Percentiles rank a stretch among this genome's conserved stretches.
phyloP scores from a whole-genome alignment of 257 asterid genomes.

The Nicotiana knightiana region DNA sequence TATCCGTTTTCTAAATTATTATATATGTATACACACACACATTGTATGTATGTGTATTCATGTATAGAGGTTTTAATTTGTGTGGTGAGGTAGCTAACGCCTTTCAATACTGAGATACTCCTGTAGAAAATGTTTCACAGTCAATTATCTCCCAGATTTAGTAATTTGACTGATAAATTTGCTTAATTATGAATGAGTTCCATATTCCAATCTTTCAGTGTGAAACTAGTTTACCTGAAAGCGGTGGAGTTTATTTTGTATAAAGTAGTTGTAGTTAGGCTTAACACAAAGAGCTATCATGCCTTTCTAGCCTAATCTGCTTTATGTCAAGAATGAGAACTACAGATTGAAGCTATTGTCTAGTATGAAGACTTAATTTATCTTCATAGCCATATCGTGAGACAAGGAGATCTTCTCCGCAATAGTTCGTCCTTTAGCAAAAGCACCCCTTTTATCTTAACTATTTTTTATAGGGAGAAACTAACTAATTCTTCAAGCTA shows the following conservation, averaged over 20 bases:
- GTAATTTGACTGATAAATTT: not conserved
- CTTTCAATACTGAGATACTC: not conserved
- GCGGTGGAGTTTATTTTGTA: not conserved
- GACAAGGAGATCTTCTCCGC: not conserved
- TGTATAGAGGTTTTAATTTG: not conserved
- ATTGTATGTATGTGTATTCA: accelerated
- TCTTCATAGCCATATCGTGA: too few relatives aligned
- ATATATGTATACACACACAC: not conserved
- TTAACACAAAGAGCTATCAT: not conserved
- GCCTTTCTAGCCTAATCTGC: not conserved
- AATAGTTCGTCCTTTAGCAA: not conserved
- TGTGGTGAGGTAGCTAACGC: not conserved
- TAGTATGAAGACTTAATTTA: not conserved
- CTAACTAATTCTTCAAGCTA: not conserved
- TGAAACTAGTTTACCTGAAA: not conserved
- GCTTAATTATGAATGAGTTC: not conserved
- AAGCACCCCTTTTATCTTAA: not conserved
- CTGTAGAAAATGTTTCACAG: not conserved
- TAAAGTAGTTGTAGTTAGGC: not conserved
- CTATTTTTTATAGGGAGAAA: not conserved
- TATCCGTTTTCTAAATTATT: not conserved
- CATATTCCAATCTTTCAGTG: not conserved
- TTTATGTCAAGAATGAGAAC: not conserved
- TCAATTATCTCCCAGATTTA: not conserved
- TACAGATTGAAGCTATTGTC: not conserved